Evolutionary conservation across 768 basidiomycete species (phyloP).

Genomic region (Termitomyces bulborhizus): DNA sequence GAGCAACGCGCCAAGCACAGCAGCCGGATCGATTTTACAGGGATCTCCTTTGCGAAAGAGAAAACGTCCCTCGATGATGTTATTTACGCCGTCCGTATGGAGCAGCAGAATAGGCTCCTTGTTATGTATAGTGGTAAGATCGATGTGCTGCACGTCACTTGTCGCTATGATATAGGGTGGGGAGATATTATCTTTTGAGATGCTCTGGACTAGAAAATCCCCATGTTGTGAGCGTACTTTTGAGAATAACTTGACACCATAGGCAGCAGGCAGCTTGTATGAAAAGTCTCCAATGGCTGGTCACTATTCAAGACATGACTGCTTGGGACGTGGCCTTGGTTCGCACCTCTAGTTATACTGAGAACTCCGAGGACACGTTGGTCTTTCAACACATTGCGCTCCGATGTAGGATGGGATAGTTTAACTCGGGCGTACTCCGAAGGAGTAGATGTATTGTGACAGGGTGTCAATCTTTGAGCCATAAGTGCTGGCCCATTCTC

Average conservation of each 20-base stretch:
- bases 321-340: neutral
- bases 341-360: conserved; percentile 10
- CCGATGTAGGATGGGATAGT: conserved; percentile 9
- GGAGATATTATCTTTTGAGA: conserved; percentile 7
- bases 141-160: conserved; percentile 8
- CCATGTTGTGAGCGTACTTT: conserved; percentile 5
- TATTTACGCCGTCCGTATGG: conserved; percentile 12
- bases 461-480: conserved; percentile 1
- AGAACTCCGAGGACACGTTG: conserved; percentile 6
- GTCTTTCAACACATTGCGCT: conserved; percentile 7
- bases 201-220: neutral
- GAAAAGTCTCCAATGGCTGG: conserved; percentile 13
- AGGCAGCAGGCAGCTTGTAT: conserved; percentile 9
- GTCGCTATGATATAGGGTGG: conserved; percentile 10
- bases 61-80: conserved; percentile 9
- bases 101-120: conserved; percentile 7
- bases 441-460: conserved; percentile 9
- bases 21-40: conserved; percentile 5
- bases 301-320: neutral
- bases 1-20: conserved; percentile 9
- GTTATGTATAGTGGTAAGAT: conserved; percentile 2
- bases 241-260: conserved; percentile 3
- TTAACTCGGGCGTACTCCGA: conserved; percentile 11
- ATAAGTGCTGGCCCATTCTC: neutral
- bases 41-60: conserved; percentile 13